Conservation (phyloP, 345 rosid genomes). For the Citrus cavaleriei region DNA sequence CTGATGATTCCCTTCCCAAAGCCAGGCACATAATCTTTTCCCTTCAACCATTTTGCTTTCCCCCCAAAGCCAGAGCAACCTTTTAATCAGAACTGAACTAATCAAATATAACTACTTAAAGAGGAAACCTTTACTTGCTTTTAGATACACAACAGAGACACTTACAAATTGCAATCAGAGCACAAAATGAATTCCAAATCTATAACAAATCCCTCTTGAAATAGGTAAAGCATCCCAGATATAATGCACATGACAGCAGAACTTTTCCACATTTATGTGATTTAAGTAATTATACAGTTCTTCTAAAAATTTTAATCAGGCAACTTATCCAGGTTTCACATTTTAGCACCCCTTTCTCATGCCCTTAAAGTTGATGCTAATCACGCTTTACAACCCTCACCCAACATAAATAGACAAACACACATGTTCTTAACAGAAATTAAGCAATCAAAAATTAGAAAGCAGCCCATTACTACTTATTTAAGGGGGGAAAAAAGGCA, state of each 20-base stretch:
- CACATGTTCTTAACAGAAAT: not conserved
- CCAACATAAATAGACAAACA: not conserved
- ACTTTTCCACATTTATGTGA: not conserved
- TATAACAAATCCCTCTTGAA: not conserved
- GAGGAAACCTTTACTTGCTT: not conserved
- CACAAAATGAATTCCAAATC: not conserved
- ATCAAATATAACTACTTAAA: not conserved
- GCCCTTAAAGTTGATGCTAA: not conserved
- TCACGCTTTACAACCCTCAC: not conserved
- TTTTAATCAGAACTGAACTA: not conserved
- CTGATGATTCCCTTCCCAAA: constrained; percentile 21
- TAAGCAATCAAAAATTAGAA: not conserved
- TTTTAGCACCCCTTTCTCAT: not conserved
- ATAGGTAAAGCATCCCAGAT: not conserved
- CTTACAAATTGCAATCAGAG: not conserved
- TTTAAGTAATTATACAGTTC: not conserved
- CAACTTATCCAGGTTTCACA: not conserved
- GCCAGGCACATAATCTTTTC: constrained; percentile 7
- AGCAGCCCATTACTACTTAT: no score
- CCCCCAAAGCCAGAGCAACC: constrained; percentile 23
- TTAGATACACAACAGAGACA: not conserved
- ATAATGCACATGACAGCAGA: not conserved
- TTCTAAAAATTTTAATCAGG: not conserved
- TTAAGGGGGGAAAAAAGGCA: no score
- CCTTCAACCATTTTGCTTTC: constrained; percentile 11